phyloP scores from a whole-genome alignment of 768 basidiomycete species.

The Lactifluus echinatus region DNA sequence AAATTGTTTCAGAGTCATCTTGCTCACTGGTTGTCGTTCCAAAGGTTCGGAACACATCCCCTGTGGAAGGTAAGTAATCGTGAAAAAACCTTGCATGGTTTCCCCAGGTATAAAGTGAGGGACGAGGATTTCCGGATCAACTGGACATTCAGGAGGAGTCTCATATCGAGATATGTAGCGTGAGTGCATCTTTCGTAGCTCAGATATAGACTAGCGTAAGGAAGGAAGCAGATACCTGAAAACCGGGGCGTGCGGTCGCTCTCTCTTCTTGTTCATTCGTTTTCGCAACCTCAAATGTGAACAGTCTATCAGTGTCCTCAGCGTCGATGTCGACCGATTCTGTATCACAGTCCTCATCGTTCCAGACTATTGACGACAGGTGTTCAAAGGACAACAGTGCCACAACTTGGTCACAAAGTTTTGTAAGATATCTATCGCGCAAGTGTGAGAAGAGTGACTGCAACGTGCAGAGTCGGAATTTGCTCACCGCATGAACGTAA shows the following conservation, averaged over 20 bases:
- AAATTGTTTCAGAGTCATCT: no score
- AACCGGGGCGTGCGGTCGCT: constrained; percentile 36
- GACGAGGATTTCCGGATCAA: neutral
- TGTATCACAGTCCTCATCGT: constrained; percentile 25
- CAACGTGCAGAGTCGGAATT: neutral
- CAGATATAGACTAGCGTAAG: neutral
- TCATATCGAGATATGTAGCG: neutral
- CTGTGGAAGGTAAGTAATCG: neutral
- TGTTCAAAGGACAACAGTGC: constrained; percentile 44
- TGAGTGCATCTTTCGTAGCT: neutral
- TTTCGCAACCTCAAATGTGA: constrained; percentile 46
- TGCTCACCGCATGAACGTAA: constrained; percentile 52
- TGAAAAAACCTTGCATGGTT: constrained; percentile 19
- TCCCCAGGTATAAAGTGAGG: constrained; percentile 16
- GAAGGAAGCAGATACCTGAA: constrained; percentile 41
- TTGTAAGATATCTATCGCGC: neutral
- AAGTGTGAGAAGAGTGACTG: neutral
- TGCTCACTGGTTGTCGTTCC: neutral
- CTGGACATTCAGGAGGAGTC: neutral
- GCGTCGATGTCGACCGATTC: constrained; percentile 31
- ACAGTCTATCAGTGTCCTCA: constrained; percentile 39
- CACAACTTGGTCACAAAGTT: constrained; percentile 43
- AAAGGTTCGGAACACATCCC: neutral
- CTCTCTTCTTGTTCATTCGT: constrained; percentile 50
- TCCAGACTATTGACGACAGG: constrained; percentile 38